A percentile compares a stretch with the other conserved stretches of the same genome.
Evolutionary conservation across 2,329 filamentous ascomycete genomes (phyloP).

Genomic region (Pseudogymnoascus sp.): DNA sequence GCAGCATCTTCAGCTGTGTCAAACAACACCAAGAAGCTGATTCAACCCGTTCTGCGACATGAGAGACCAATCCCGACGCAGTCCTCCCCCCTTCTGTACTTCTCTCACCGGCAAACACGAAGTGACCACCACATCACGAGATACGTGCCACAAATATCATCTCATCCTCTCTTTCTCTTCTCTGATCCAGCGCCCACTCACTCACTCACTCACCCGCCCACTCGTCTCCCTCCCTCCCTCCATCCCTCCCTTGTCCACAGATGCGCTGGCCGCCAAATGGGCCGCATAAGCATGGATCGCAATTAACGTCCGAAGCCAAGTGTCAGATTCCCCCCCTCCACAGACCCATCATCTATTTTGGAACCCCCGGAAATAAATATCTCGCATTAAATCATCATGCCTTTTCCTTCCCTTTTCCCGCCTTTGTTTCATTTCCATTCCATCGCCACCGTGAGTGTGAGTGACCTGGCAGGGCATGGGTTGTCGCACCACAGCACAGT

Average conservation of each 20-base stretch:
- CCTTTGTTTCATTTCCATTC: neutral
- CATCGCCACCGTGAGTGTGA: neutral
- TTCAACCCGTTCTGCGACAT: neutral
- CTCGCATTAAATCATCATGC: conserved; percentile 1
- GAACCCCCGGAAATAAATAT: neutral
- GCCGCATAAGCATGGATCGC: neutral
- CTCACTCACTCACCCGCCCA: neutral
- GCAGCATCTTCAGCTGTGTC: conserved; percentile 5
- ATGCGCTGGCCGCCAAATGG: conserved; percentile 3
- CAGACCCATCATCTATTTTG: neutral
- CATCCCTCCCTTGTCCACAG: neutral
- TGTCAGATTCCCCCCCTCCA: neutral
- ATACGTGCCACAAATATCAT: conserved; percentile 9
- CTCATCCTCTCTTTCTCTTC: neutral
- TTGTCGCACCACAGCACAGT: conserved; percentile 1
- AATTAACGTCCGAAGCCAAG: neutral
- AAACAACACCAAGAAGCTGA: conserved; percentile 4
- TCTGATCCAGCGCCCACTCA: neutral
- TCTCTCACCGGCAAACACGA: neutral
- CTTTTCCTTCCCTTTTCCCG: no score
- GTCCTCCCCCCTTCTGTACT: neutral
- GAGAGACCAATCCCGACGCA: neutral
- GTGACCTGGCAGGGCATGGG: neutral
- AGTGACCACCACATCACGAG: neutral
- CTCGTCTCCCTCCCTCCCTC: neutral